Evolutionary conservation across 148 eudicot genomes (phyloP).

Genomic region (Fagopyrum homotropicum): DNA sequence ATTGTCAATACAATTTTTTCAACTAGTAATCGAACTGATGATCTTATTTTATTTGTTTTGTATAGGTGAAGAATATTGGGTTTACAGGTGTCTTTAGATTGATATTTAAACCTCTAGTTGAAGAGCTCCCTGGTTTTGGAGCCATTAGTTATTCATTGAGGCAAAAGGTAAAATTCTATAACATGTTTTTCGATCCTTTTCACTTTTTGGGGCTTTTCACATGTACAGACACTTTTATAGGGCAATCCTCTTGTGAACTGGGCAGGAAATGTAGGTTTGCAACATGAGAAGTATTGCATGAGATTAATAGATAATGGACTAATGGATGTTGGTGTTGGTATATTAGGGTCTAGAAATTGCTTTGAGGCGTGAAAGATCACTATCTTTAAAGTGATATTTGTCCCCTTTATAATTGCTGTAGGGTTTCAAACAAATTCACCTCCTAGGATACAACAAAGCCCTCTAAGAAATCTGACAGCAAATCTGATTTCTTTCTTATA

Average conservation of each 20-base stretch:
- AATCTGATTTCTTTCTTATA: too few relatives aligned
- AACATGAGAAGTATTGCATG: background rate
- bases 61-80: conserved; percentile 74
- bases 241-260: background rate
- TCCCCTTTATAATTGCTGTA: too few relatives aligned
- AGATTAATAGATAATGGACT: background rate
- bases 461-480: too few relatives aligned
- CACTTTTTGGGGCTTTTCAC: background rate
- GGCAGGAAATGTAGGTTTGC: background rate
- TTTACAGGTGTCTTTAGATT: conserved; percentile 82
- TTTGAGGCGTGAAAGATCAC: too few relatives aligned
- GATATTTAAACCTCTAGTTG: conserved; percentile 85
- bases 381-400: too few relatives aligned
- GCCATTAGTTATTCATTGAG: conserved; percentile 76
- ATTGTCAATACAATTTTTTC: background rate
- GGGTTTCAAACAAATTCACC: too few relatives aligned
- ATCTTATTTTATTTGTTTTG: conserved; percentile 3
- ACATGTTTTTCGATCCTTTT: background rate
- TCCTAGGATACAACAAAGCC: too few relatives aligned
- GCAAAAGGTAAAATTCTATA: conserved; percentile 29
- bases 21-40: background rate
- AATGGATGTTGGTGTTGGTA: background rate
- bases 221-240: background rate
- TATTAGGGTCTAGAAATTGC: too few relatives aligned
- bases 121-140: conserved; percentile 82